Evolutionary conservation across 2,329 filamentous ascomycete species (phyloP).

Genomic region (Colletotrichum sublineola): DNA sequence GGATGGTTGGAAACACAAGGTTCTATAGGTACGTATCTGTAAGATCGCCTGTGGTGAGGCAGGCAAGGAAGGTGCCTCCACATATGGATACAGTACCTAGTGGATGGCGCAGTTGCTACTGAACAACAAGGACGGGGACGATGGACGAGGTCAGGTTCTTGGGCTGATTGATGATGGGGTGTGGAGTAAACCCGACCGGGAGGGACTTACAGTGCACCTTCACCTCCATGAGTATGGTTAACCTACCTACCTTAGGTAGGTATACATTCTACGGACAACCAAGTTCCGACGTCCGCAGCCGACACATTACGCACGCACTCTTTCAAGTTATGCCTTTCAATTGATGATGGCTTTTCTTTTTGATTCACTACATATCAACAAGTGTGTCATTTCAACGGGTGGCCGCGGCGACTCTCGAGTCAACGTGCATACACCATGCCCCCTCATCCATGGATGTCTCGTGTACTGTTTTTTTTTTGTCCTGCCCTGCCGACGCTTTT

Average conservation of each 20-base stretch:
- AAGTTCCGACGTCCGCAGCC: background rate
- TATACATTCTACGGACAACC: background rate
- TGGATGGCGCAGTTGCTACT: conserved; percentile 8
- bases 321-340: background rate
- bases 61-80: conserved; percentile 24
- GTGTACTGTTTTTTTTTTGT: conserved; percentile 6
- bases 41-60: conserved; percentile 16
- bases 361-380: background rate
- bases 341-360: background rate
- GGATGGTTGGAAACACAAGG: conserved; percentile 6
- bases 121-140: background rate
- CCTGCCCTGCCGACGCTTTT: background rate
- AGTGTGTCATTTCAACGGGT: background rate
- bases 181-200: conserved; percentile 36
- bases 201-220: background rate
- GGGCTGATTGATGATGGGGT: conserved; percentile 23
- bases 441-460: conserved; percentile 15
- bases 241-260: too few species aligned
- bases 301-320: background rate
- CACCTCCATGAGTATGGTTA: background rate
- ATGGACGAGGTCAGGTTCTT: background rate
- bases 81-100: background rate
- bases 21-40: background rate
- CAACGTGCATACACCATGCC: background rate
- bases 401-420: conserved; percentile 1